phyloP scores from a whole-genome alignment of 495 filamentous ascomycete genomes.

The Penicillium ochrochloron region DNA sequence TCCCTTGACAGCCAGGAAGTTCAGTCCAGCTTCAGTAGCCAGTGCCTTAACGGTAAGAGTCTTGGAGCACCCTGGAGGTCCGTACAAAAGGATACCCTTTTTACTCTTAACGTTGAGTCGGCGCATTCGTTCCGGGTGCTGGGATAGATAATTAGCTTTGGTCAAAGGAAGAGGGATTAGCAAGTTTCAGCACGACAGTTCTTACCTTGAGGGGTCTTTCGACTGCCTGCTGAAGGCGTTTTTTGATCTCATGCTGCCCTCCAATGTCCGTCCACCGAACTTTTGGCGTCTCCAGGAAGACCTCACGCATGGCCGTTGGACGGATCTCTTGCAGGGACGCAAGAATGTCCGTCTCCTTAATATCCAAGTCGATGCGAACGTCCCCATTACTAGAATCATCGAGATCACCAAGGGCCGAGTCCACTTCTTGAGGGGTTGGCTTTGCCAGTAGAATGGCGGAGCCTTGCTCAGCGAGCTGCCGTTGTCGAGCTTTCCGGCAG shows the following conservation, averaged over 20 bases:
- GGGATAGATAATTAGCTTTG: slow-evolving; percentile 15
- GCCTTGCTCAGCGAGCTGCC: slow-evolving; percentile 29
- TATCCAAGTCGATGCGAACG: slow-evolving; percentile 28
- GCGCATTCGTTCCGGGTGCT: slow-evolving; percentile 64
- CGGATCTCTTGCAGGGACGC: slow-evolving; percentile 61
- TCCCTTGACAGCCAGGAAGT: slow-evolving; percentile 96
- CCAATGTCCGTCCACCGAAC: slow-evolving; percentile 90
- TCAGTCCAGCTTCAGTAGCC: slow-evolving; percentile 88
- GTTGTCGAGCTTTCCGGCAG: slow-evolving; percentile 48
- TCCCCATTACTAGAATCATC: slow-evolving; percentile 15
- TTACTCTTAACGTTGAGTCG: slow-evolving; percentile 66
- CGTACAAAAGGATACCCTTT: slow-evolving; percentile 89
- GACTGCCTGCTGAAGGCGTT: slow-evolving; percentile 64
- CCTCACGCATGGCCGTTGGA: slow-evolving; percentile 88
- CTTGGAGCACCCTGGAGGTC: slow-evolving; percentile 95
- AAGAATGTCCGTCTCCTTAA: slow-evolving; percentile 56
- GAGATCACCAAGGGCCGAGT: background rate
- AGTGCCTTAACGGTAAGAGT: slow-evolving; percentile 92
- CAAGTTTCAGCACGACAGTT: background rate
- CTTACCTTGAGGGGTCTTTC: slow-evolving; percentile 67
- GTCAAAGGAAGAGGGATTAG: background rate
- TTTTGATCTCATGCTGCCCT: slow-evolving; percentile 81
- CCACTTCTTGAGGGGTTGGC: background rate
- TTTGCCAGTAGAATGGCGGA: background rate
- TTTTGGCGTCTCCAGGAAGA: slow-evolving; percentile 85